Percentiles rank a stretch among this genome's conserved stretches.
These are phyloP conservation scores for Oryza longistaminata DNA, from an alignment of 176 grass and related monocot species.

Conservation along the genomic window DNA sequence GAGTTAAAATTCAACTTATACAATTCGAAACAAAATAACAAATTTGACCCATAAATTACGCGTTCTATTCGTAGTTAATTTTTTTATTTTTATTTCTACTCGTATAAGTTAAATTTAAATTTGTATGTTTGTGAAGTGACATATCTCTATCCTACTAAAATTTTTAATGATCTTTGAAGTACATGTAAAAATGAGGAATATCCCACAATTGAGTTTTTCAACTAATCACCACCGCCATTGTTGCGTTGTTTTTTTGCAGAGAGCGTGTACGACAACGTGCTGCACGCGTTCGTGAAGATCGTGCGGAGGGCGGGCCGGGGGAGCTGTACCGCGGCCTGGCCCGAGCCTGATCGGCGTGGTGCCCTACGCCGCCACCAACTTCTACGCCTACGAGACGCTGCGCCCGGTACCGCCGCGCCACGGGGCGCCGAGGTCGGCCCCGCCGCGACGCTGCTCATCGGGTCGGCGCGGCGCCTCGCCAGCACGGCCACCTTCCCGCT, in stretches of 20 bases:
- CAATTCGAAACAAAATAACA: too few relatives aligned
- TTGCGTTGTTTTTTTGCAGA: slow-evolving; percentile 26
- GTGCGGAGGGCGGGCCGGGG: slow-evolving; percentile 54
- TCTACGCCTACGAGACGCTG: slow-evolving; percentile 75
- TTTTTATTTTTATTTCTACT: too few relatives aligned
- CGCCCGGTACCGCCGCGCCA: slow-evolving; percentile 53
- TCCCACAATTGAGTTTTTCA: too few relatives aligned
- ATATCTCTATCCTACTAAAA: too few relatives aligned
- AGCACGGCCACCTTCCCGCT: slow-evolving; percentile 91
- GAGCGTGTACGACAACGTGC: slow-evolving; percentile 70
- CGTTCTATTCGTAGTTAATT: too few relatives aligned
- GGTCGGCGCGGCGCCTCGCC: slow-evolving; percentile 65
- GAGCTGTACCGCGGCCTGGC: slow-evolving; percentile 79
- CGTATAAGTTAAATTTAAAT: too few relatives aligned
- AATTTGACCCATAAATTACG: too few relatives aligned
- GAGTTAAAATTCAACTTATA: too few relatives aligned
- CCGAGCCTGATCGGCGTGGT: slow-evolving; percentile 86
- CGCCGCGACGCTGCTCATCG: slow-evolving; percentile 64
- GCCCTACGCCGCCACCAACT: slow-evolving; percentile 82
- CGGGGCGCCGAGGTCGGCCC: slow-evolving; percentile 49
- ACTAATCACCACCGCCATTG: too few relatives aligned
- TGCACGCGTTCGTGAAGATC: slow-evolving; percentile 80
- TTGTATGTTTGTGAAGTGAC: too few relatives aligned
- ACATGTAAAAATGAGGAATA: too few relatives aligned
- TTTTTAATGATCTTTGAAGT: too few relatives aligned